Evolutionary conservation across 257 asterid genomes (phyloP), one percentile per base, ranked within the genome.

Genomic region (Solanum rostratum): DNA sequence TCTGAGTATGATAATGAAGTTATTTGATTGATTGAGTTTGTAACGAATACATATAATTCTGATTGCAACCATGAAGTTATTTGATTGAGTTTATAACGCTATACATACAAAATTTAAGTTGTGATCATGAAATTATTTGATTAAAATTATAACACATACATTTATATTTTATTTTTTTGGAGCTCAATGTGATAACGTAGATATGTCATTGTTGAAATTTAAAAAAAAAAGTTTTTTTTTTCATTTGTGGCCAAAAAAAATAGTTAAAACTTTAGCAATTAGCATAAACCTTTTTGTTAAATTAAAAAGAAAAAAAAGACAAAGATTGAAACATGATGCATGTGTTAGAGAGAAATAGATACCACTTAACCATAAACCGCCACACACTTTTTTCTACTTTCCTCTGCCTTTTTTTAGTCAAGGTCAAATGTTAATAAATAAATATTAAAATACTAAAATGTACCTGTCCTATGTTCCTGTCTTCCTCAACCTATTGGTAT

Each of bases 301-400:
- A 11, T 69, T 18, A n/a, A 22, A 24, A 8, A 19, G 7, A 1
- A 19, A 24, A 20, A 69, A 52, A 20, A 66, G 62, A 6, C 73
- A 70, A 22, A 69, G 46, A 78, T 78, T 78, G 27, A 50, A 78
- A 78, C 65, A 78, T 78, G 82, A 78, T 50, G 27, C 82, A 27
- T 78, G 82, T 50, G 82, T 78, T 15, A 50, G 65, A 50, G 82
- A 50, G 65, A 78, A 63, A 10, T 16, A 50, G 29, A 78, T 50
- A 16, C 81, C 60, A 46, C 43, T 76, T 46, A 1, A 49, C n/a
- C 39, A 84, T 82, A 79, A 83, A 85, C 88, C 91, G 84, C 55
- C 65, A 49, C 6, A 14, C 3, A 33, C 62, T n/a, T 76, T 76
- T 78, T 78, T 16, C 63, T 39, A 50, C 63, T 16, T 49, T 76